Base-by-base conservation (phyloP, 441 rosid genomes). In the Jatropha multifida region DNA sequence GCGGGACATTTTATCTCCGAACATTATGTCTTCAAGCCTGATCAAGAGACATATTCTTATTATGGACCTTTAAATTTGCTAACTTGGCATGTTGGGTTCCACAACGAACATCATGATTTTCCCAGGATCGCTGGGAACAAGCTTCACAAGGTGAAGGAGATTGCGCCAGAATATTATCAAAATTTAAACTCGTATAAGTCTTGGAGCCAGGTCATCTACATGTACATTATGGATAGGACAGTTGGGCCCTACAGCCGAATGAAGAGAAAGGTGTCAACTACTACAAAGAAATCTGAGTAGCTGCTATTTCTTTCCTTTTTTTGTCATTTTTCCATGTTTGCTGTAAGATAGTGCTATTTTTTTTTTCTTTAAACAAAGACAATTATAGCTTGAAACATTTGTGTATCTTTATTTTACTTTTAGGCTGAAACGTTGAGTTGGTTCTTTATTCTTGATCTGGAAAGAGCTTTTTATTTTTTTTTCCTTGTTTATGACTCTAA, bases 61-160 rank as follows among this genome's bases (percentile, higher is more conserved):
- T 94, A 93, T 44, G 98, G 94, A 55, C 99, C 96, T 26, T 74
- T 94, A 77, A 94, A 91, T 75, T 81, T 85, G 15, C 61, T 94
- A 68, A 84, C 98, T 8, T 91, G 97, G 98, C 84, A 83, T 42
- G 96, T 94, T 1, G 98, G 98, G 0, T 90, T 88, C 82, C 98
- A 94, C 80, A 94, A 91, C 11, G 98, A 94, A 81, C 98, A 93
- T 74, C 97, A 94, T 68, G 97, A 94, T 75, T 93, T 94, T 85
- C 96, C 97, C 0, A 90, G 99, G 85, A 93, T 93, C 65, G 86
- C 98, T 0, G 97, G 99, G 55, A 80, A n/a, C 84, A 94, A 88
- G 86, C 90, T 94, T 56, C 86, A 91, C 76, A 86, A 82, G 87
- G 94, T 95, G 80, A 93, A 86, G 85, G 91, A 92, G 83, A 86